Evolutionary conservation across 495 filamentous ascomycete species (phyloP).

Genomic region (Oleoguttula mirabilis): DNA sequence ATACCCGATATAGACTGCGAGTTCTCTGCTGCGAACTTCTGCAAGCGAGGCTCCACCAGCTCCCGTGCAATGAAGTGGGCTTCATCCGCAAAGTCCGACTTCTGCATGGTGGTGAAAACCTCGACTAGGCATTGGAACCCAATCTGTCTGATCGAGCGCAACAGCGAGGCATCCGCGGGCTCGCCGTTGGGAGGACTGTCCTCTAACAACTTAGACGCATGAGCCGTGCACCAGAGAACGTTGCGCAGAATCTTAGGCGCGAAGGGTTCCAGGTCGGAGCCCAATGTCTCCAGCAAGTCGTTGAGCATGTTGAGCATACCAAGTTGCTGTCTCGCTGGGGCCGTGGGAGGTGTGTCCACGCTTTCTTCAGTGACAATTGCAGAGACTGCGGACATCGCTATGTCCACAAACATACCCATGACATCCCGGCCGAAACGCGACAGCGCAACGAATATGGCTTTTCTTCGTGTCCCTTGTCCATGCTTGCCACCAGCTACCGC

Average conservation of each 20-base stretch:
- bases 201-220: constrained; percentile 44
- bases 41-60: constrained; percentile 60
- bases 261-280: constrained; percentile 51
- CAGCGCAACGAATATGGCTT: constrained; percentile 49
- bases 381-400: constrained; percentile 61
- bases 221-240: constrained; percentile 64
- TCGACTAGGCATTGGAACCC: constrained; percentile 66
- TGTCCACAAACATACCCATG: constrained; percentile 65
- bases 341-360: constrained; percentile 3
- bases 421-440: constrained; percentile 51
- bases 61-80: constrained; percentile 57
- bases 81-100: neutral
- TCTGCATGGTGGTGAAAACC: constrained; percentile 36
- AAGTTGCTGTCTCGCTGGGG: constrained; percentile 63
- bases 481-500: constrained; percentile 46
- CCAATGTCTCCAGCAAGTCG: constrained; percentile 72
- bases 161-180: constrained; percentile 42
- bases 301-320: constrained; percentile 84
- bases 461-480: constrained; percentile 53
- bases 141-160: constrained; percentile 57
- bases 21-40: constrained; percentile 73
- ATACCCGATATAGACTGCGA: constrained; percentile 77
- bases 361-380: constrained; percentile 34
- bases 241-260: constrained; percentile 54
- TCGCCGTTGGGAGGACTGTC: constrained; percentile 19